Percentiles rank a stretch among this genome's conserved stretches.
phyloP scores from a whole-genome alignment of 345 rosid genomes.

The Triadica sebifera region DNA sequence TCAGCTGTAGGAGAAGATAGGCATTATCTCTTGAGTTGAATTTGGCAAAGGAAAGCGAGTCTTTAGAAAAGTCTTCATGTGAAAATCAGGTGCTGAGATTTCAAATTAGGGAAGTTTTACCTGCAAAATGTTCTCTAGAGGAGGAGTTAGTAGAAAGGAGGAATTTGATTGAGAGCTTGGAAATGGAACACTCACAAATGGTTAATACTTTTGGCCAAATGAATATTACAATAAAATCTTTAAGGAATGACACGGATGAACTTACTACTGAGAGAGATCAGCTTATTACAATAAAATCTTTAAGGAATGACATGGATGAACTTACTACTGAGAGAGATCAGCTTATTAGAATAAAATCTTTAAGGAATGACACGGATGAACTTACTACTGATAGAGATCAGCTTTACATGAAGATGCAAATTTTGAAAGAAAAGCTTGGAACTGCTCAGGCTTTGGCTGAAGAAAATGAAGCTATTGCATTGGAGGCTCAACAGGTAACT shows the following conservation, averaged over 20 bases:
- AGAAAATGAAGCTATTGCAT: slow-evolving; percentile 61
- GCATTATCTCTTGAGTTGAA: slow-evolving; percentile 49
- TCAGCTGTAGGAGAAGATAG: slow-evolving; percentile 64
- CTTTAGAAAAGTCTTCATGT: slow-evolving; percentile 28
- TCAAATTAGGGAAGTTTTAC: slow-evolving; percentile 41
- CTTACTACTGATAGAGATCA: slow-evolving; percentile 58
- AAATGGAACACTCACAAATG: slow-evolving; percentile 62
- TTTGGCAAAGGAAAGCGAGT: slow-evolving; percentile 37
- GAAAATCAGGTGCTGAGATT: slow-evolving; percentile 59
- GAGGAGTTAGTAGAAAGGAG: slow-evolving; percentile 53
- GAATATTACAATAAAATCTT: slow-evolving; percentile 52
- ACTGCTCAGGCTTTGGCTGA: slow-evolving; percentile 50
- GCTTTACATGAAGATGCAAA: slow-evolving; percentile 48
- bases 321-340: too few species aligned
- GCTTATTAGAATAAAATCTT: too few species aligned
- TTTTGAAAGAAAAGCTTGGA: slow-evolving; percentile 56
- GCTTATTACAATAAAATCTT: too few species aligned
- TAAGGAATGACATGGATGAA: too few species aligned
- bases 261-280: slow-evolving; percentile 57
- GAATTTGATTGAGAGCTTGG: slow-evolving; percentile 60
- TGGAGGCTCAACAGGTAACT: slow-evolving; percentile 70
- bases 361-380: too few species aligned
- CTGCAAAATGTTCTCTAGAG: slow-evolving; percentile 48
- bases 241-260: slow-evolving; percentile 48
- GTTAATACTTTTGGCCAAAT: slow-evolving; percentile 51